Conservation (phyloP, 768 basidiomycete species). For the Lactarius tabidus region DNA sequence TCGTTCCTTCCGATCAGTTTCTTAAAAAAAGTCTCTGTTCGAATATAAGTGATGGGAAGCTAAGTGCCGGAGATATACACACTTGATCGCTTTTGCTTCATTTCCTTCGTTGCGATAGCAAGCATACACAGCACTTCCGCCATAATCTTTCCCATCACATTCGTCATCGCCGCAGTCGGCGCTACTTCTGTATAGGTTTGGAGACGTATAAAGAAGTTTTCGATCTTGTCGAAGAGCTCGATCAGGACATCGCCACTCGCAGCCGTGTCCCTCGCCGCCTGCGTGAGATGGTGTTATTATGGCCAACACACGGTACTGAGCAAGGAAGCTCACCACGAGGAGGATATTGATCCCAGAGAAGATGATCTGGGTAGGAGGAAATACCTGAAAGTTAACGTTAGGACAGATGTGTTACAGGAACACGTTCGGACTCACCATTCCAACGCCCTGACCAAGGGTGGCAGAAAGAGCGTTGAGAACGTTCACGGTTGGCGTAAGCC, state of each 20-base stretch:
- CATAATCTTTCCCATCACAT: not conserved
- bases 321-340: not conserved
- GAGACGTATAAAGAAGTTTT: not conserved
- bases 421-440: not conserved
- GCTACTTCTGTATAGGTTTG: not conserved
- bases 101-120: not conserved
- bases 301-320: not conserved
- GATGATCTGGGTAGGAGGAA: not conserved
- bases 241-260: not conserved
- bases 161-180: not conserved
- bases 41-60: not conserved
- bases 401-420: not conserved
- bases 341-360: not conserved
- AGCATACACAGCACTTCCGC: not conserved
- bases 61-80: not conserved
- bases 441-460: not conserved
- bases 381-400: not conserved
- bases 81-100: not conserved
- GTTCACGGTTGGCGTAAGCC: not conserved
- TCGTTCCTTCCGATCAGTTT: not conserved
- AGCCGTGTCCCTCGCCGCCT: not conserved
- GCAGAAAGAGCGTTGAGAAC: not conserved
- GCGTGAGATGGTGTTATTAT: not conserved
- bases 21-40: not conserved
- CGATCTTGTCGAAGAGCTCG: not conserved